Percentiles rank a stretch among this genome's conserved stretches.
Evolutionary conservation across 345 rosid genomes (phyloP).

Genomic region (Conringia planisiliqua): DNA sequence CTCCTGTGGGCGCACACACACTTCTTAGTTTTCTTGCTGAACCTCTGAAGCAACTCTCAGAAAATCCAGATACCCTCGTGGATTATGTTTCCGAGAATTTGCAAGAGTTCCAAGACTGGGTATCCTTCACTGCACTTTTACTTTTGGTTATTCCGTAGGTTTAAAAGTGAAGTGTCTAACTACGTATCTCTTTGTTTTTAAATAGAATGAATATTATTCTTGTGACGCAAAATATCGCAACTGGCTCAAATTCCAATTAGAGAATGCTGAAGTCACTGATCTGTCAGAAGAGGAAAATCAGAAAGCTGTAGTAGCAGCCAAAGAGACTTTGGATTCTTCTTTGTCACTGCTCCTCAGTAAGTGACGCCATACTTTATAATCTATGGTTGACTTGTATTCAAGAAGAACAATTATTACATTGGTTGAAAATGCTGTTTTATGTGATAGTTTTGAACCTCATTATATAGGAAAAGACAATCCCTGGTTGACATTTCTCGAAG

Average conservation of each 20-base stretch:
- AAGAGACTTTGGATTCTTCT: constrained; percentile 64
- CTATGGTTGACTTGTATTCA: constrained; percentile 1
- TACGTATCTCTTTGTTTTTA: constrained; percentile 9
- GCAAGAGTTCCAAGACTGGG: constrained; percentile 96
- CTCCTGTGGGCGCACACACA: constrained; percentile 93
- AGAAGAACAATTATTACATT: not conserved
- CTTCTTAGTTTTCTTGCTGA: constrained; percentile 95
- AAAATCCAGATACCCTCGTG: constrained; percentile 52
- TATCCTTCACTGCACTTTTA: constrained; percentile 34
- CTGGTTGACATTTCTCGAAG: constrained; percentile 68
- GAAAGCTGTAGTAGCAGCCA: constrained; percentile 60
- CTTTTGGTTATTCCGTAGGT: constrained; percentile 9
- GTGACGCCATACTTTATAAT: constrained; percentile 25
- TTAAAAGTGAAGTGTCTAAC: not conserved
- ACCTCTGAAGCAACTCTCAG: constrained; percentile 93
- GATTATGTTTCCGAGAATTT: constrained; percentile 70
- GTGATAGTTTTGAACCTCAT: constrained; percentile 28
- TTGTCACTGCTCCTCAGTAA: constrained; percentile 61
- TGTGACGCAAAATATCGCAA: constrained; percentile 95
- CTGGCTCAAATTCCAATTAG: constrained; percentile 85
- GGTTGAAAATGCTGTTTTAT: constrained; percentile 6
- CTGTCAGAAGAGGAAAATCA: constrained; percentile 76
- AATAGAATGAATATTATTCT: constrained; percentile 85
- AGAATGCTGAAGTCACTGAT: constrained; percentile 64
- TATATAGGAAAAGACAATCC: constrained; percentile 58